phyloP scores from a whole-genome alignment of 73 alveolate genomes.

The Paramecium sexaurelia region DNA sequence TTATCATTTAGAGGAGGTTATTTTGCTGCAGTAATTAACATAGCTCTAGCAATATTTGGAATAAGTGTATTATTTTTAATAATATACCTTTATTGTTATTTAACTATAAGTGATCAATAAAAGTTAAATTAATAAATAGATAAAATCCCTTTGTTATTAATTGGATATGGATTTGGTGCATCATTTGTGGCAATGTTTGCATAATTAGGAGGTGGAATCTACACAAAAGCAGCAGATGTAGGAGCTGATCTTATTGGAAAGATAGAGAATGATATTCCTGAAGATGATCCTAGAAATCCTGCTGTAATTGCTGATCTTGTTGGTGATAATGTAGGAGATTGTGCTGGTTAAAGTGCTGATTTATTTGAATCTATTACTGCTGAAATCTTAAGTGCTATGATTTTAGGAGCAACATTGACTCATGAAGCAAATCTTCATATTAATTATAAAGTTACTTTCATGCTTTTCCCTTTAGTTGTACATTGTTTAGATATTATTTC shows the following conservation, averaged over 20 bases:
- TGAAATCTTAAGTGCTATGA: conserved; percentile 91
- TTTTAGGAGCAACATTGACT: conserved; percentile 84
- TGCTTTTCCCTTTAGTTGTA: conserved; percentile 84
- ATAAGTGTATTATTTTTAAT: conserved; percentile 70
- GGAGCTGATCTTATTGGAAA: conserved; percentile 95
- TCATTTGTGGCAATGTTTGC: conserved; percentile 92
- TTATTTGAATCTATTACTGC: conserved; percentile 92
- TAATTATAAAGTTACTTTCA: conserved; percentile 74
- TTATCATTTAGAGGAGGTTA: conserved; percentile 89
- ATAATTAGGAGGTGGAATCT: conserved; percentile 90
- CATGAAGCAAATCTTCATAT: conserved; percentile 70
- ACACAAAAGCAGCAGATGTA: conserved; percentile 94
- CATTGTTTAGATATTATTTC: conserved; percentile 80
- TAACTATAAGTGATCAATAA: conserved; percentile 32
- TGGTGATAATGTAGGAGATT: conserved; percentile 96
- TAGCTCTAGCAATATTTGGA: conserved; percentile 87
- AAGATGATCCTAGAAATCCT: conserved; percentile 94
- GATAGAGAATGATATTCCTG: conserved; percentile 90
- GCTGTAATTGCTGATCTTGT: conserved; percentile 95
- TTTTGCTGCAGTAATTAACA: conserved; percentile 83
- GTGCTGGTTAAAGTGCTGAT: conserved; percentile 94
- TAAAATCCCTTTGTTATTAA: conserved; percentile 80
- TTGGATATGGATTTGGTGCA: conserved; percentile 90
- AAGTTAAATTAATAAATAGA: conserved; percentile 74
- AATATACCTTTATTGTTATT: conserved; percentile 63